Percentiles rank a stretch among this genome's conserved stretches.
Conservation (phyloP, 2,329 filamentous ascomycete genomes). For the Clarireedia monteithiana region DNA sequence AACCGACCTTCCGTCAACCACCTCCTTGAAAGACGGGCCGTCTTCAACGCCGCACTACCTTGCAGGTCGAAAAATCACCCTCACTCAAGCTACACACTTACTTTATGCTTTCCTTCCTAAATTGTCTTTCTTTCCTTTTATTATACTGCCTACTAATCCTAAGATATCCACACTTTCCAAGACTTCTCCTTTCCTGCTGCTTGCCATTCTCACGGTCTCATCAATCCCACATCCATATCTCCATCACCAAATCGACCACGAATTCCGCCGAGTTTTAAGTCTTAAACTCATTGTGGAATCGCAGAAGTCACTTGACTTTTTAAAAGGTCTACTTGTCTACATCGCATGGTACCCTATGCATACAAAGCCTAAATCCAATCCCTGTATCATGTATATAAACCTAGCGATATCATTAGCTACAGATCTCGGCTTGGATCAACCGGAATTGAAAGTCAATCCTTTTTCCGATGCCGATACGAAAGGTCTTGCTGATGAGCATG, state of each 20-base stretch:
- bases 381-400: constrained; percentile 26
- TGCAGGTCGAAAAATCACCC: constrained; percentile 17
- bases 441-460: constrained; percentile 15
- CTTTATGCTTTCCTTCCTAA: constrained; percentile 15
- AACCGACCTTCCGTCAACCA: background rate
- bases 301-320: constrained; percentile 47
- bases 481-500: constrained; percentile 15
- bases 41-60: constrained; percentile 7
- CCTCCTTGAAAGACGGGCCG: background rate
- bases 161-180: constrained; percentile 22
- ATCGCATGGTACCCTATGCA: constrained; percentile 44
- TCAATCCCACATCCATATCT: constrained; percentile 18
- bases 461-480: constrained; percentile 16
- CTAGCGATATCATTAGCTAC: constrained; percentile 28
- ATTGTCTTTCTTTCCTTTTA: constrained; percentile 23
- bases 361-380: constrained; percentile 24
- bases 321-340: constrained; percentile 53
- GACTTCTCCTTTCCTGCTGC: constrained; percentile 23
- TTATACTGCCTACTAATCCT: constrained; percentile 17
- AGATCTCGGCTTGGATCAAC: constrained; percentile 27
- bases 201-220: constrained; percentile 24
- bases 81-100: constrained; percentile 20
- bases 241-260: constrained; percentile 24
- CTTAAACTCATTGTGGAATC: constrained; percentile 41
- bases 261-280: constrained; percentile 25